Conservation (phyloP, 192 early-diverging fungal species). For the Gamsiella multidivaricata region DNA sequence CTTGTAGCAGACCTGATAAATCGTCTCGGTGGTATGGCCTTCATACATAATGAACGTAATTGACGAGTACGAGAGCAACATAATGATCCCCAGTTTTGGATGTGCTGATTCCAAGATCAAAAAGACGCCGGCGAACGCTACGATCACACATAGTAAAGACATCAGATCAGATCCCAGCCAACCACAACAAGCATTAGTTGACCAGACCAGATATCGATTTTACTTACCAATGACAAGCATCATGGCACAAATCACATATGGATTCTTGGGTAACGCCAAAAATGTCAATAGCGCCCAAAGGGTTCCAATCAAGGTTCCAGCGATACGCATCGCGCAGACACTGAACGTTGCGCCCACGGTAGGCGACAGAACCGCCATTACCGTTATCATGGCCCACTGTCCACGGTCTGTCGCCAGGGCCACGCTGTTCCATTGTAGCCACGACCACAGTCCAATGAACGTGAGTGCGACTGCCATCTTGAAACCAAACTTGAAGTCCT, state of each 20-base stretch:
- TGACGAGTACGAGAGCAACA: slow-evolving; percentile 37
- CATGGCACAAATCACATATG: slow-evolving; percentile 47
- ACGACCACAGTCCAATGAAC: slow-evolving; percentile 56
- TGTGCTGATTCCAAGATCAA: slow-evolving; percentile 35
- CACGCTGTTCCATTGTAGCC: slow-evolving; percentile 37
- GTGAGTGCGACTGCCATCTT: slow-evolving; percentile 61
- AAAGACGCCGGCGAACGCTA: slow-evolving; percentile 29
- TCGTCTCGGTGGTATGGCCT: slow-evolving; percentile 15
- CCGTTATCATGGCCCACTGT: slow-evolving; percentile 63
- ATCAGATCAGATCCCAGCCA: neutral
- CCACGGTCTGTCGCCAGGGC: slow-evolving; percentile 50
- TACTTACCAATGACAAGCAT: slow-evolving; percentile 43
- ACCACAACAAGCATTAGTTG: neutral
- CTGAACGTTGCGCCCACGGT: slow-evolving; percentile 58
- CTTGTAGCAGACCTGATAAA: slow-evolving; percentile 46
- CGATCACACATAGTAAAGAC: neutral
- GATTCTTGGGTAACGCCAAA: slow-evolving; percentile 22
- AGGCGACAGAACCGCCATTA: slow-evolving; percentile 49
- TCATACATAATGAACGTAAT: slow-evolving; percentile 39
- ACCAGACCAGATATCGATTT: neutral
- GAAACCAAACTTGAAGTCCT: slow-evolving; percentile 62
- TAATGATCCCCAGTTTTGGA: slow-evolving; percentile 44
- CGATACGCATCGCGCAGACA: slow-evolving; percentile 57
- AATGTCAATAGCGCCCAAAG: slow-evolving; percentile 54
- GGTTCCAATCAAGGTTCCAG: slow-evolving; percentile 58